Percentiles rank a stretch among this genome's conserved stretches.
phyloP scores from a whole-genome alignment of 2,329 filamentous ascomycete genomes.

The Lasiodiplodia citricola region DNA sequence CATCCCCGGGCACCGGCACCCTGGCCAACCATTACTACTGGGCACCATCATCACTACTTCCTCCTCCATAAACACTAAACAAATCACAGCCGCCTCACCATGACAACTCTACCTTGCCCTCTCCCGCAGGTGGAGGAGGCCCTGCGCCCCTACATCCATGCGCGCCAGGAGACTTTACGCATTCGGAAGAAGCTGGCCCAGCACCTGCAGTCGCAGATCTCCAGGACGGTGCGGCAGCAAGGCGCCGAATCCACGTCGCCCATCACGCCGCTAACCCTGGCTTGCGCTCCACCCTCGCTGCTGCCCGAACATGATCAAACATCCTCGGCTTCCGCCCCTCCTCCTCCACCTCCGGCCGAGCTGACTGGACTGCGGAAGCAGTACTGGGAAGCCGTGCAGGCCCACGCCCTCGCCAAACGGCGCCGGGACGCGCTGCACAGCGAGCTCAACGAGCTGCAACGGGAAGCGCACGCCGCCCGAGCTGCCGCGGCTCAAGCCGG shows the following conservation, averaged over 20 bases:
- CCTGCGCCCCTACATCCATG: conserved; percentile 43
- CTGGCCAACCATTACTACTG: background rate
- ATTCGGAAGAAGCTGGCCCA: conserved; percentile 42
- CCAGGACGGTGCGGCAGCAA: background rate
- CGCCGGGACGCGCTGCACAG: conserved; percentile 43
- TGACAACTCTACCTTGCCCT: conserved; percentile 36
- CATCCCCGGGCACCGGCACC: background rate
- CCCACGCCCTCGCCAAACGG: conserved; percentile 47
- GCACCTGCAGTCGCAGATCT: conserved; percentile 39
- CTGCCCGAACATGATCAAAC: conserved; percentile 1
- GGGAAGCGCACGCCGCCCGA: conserved; percentile 26
- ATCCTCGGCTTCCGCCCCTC: background rate
- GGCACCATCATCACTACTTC: background rate
- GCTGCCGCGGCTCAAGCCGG: background rate
- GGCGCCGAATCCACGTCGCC: conserved; percentile 25
- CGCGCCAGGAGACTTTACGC: conserved; percentile 43
- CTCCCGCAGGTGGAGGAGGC: conserved; percentile 44
- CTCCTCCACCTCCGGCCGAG: conserved; percentile 34
- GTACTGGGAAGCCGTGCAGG: conserved; percentile 54
- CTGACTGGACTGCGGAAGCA: conserved; percentile 49
- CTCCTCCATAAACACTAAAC: background rate
- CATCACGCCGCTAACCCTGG: conserved; percentile 40
- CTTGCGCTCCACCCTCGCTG: conserved; percentile 37
- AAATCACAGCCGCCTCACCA: conserved; percentile 11
- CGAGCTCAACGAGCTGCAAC: conserved; percentile 39